phyloP scores from a whole-genome alignment of 305 asterid genomes.

The Solanum hybrid region DNA sequence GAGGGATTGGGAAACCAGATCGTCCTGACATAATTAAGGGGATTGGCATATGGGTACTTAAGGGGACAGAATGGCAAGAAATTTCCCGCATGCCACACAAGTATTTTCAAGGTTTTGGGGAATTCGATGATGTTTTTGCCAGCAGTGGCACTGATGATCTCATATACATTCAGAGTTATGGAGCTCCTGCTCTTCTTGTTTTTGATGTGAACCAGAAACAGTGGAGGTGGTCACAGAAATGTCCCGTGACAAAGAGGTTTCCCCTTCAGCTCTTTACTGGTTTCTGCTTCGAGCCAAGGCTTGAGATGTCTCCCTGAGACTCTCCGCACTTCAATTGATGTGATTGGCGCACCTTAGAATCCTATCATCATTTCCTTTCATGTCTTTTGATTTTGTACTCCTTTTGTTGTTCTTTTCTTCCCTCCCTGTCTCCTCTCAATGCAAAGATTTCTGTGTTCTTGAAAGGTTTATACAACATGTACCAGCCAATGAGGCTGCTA shows the following conservation, averaged over 20 bases:
- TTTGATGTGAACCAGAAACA: constrained; percentile 44
- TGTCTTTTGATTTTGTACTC: constrained; percentile 2
- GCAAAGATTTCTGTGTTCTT: constrained; percentile 9
- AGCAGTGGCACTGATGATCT: constrained; percentile 70
- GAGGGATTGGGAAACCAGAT: constrained; percentile 72
- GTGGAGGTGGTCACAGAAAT: constrained; percentile 88
- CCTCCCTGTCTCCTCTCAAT: constrained; percentile 4
- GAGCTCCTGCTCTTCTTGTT: constrained; percentile 67
- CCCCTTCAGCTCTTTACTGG: constrained; percentile 89
- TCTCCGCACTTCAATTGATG: not conserved
- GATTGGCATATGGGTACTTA: constrained; percentile 63
- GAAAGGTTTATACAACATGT: constrained; percentile 25
- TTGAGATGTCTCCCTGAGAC: constrained; percentile 48
- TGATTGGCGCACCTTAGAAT: not conserved
- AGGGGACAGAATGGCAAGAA: constrained; percentile 68
- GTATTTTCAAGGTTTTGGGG: constrained; percentile 82
- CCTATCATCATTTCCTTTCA: not conserved
- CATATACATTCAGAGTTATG: constrained; percentile 79
- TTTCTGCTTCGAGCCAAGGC: constrained; percentile 79
- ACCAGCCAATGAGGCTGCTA: constrained; percentile 17
- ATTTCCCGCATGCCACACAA: constrained; percentile 73
- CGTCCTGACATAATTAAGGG: constrained; percentile 69
- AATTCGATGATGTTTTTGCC: constrained; percentile 85
- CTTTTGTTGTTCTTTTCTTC: not conserved
- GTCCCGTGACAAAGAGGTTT: constrained; percentile 69